Base-by-base conservation (phyloP, 2,329 filamentous ascomycete species). In the Thielaviopsis euricoi region DNA sequence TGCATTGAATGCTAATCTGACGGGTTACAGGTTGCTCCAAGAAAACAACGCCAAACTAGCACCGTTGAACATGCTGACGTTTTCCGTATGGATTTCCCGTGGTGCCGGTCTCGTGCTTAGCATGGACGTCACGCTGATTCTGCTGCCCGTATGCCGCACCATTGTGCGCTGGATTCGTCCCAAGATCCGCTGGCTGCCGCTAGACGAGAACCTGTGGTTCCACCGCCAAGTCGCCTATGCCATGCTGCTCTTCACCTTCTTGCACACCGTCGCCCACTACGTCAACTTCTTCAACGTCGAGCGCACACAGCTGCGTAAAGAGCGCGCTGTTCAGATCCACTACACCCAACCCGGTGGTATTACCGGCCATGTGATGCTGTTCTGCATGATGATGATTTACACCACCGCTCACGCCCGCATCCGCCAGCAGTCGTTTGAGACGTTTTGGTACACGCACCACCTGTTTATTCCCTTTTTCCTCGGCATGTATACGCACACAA, bases 251-350 rank as follows among this genome's bases (percentile, higher is more conserved):
- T 98, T 90, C 70, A 87, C 85, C 26, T 78, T 83, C 54, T 70
- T 88, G 26, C 93, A 98, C 70, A 85, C 84, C 1, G 67, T 77
- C 15, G 82, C 82, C 55, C 93, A 98, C 71, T 98, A 98, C 66
- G 88, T 97, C 75, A 98, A 98, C 75, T 98, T 98, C 74, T 97
- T 84, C 78, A 96, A 95, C 66, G 87, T 98, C 62, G 93, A 98
- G 71, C 80, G 82, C 64, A 81, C 78, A 0, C 89, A 96, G 68
- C 79, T 96, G 57, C 84, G 93, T 56, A 84, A 85, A 2, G 79
- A 87, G 52, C 81, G 82, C 3, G 93, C 93, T 3, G 71, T 97
- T 6, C 78, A 97, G 67, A 95, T 97, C 62, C 93, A 97, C 71
- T 98, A 95, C 69, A 79, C 81, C 1, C 81, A 95, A 67, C 80